phyloP scores from a whole-genome alignment of 2,329 filamentous ascomycete species.

The Aspergillus udagawae region DNA sequence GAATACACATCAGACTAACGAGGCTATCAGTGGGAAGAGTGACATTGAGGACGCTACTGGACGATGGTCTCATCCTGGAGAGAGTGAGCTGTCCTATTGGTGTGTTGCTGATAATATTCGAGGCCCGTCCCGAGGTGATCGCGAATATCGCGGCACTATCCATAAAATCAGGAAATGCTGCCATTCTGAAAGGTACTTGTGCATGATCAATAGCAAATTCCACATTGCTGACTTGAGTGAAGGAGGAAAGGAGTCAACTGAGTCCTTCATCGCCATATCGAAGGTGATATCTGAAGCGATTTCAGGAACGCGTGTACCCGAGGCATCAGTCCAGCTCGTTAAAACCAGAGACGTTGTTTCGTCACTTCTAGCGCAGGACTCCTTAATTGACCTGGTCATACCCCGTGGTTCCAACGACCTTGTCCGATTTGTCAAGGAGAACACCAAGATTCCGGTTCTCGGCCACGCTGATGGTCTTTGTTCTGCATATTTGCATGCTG shows the following conservation, averaged over 20 bases:
- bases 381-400: constrained; percentile 90
- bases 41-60: constrained; percentile 77
- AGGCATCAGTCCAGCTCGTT: constrained; percentile 86
- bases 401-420: constrained; percentile 87
- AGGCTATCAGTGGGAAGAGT: constrained; percentile 67
- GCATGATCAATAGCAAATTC: background rate
- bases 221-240: constrained; percentile 6
- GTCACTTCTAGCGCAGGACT: constrained; percentile 78
- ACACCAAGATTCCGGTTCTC: constrained; percentile 90
- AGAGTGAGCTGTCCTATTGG: constrained; percentile 92
- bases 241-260: constrained; percentile 90
- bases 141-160: constrained; percentile 95
- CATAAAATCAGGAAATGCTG: constrained; percentile 95
- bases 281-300: constrained; percentile 77
- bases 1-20: constrained; percentile 9
- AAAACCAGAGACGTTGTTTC: constrained; percentile 88
- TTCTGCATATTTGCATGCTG: constrained; percentile 75
- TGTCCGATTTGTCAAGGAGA: constrained; percentile 82
- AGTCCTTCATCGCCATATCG: constrained; percentile 92
- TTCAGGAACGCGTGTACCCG: constrained; percentile 68
- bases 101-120: constrained; percentile 97
- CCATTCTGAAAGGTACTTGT: constrained; percentile 76
- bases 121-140: constrained; percentile 95
- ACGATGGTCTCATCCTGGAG: constrained; percentile 80
- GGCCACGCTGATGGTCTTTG: constrained; percentile 95